phyloP scores from a whole-genome alignment of 331 rosid species.

The Spiraea crenata region DNA sequence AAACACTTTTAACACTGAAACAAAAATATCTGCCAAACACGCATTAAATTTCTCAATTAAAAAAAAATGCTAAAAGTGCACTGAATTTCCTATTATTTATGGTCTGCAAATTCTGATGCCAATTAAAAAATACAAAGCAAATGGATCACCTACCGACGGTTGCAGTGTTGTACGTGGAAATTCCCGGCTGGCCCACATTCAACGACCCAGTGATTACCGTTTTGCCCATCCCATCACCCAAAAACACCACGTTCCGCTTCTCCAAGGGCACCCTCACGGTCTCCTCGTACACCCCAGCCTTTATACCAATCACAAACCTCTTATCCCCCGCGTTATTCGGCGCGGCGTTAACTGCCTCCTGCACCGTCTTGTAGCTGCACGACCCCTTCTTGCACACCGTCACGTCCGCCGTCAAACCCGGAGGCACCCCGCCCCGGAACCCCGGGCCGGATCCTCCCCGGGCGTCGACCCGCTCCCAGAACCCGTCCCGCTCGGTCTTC shows the following conservation, averaged over 20 bases:
- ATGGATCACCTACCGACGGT: constrained; percentile 58
- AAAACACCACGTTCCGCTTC: constrained; percentile 66
- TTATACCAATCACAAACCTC: constrained; percentile 64
- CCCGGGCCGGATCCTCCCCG: constrained; percentile 14
- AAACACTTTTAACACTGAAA: too few species aligned
- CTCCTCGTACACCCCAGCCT: constrained; percentile 73
- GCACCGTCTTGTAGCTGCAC: constrained; percentile 53
- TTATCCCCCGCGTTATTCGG: constrained; percentile 36
- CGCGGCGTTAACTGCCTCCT: constrained; percentile 73
- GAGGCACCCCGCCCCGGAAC: constrained; percentile 42
- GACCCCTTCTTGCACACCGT: constrained; percentile 55
- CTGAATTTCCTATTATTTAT: too few species aligned
- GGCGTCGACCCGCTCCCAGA: constrained; percentile 45
- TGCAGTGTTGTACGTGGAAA: constrained; percentile 65
- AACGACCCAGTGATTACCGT: constrained; percentile 69
- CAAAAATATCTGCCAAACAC: too few species aligned
- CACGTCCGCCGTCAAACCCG: constrained; percentile 37
- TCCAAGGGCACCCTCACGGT: constrained; percentile 65
- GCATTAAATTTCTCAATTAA: too few species aligned
- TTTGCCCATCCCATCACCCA: constrained; percentile 80
- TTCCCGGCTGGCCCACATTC: constrained; percentile 53
- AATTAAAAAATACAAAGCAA: neutral
- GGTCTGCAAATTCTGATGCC: too few species aligned
- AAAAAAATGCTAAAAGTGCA: too few species aligned
- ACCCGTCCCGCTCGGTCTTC: constrained; percentile 66